These are phyloP conservation scores for Fusarium sp. DNA, from an alignment of 2,329 filamentous ascomycete genomes.

Conservation along the genomic window DNA sequence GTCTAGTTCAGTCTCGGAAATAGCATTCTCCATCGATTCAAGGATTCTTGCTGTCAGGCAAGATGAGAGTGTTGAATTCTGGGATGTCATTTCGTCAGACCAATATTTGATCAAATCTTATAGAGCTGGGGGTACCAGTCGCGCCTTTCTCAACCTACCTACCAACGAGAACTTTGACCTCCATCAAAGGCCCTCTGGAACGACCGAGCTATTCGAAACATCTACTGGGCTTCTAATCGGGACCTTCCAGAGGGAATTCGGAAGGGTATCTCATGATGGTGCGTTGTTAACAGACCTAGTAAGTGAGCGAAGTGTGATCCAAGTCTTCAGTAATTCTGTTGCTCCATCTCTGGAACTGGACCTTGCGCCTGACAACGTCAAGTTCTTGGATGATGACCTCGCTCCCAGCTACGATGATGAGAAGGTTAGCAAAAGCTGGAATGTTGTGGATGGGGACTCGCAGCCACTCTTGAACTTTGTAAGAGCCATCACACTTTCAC, in stretches of 20 bases:
- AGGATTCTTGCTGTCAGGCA: background rate
- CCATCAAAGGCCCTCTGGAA: background rate
- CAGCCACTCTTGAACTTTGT: background rate
- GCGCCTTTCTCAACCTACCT: background rate
- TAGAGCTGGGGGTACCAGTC: fast-evolving
- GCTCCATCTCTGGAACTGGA: background rate
- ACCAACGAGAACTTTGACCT: background rate
- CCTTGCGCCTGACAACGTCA: too few species aligned
- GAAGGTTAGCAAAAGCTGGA: background rate
- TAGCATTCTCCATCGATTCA: background rate
- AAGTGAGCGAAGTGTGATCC: background rate
- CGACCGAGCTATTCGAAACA: background rate
- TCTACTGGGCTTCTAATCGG: background rate
- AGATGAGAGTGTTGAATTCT: background rate
- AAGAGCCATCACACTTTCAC: background rate
- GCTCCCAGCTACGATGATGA: background rate
- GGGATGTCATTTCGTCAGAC: background rate
- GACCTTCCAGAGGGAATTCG: background rate
- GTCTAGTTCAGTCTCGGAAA: fast-evolving
- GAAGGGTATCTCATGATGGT: background rate
- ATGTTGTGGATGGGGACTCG: background rate
- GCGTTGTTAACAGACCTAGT: background rate
- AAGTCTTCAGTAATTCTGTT: background rate
- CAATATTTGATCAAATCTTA: background rate
- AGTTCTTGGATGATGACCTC: background rate